Evolutionary conservation across 2,329 filamentous ascomycete genomes (phyloP), one percentile per base, ranked within the genome.

Genomic region (Neoscytalidium dimidiatum): DNA sequence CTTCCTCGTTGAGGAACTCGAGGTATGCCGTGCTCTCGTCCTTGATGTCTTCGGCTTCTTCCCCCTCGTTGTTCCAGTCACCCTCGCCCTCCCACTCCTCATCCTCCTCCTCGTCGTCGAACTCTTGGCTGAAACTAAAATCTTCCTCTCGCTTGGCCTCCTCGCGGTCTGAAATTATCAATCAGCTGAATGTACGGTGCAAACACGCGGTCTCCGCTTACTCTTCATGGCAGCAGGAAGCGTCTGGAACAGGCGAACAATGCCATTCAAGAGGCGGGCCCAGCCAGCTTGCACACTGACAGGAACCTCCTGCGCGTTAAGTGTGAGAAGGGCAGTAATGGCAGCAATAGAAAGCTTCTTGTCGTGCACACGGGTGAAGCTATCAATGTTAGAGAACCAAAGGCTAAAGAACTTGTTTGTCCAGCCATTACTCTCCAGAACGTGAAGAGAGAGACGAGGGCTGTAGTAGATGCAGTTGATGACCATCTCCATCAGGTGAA

Each of bases 401-500:
- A 96, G 82, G 79, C 92, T 97, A 83, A 99, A 99, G 82, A 99
- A 99, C 75, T 96, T 96, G 81, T 98, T 98, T 6, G 95, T 98
- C 94, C 94, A 97, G 67, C 88, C 90, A 73, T 96, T 94, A 62
- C 85, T 81, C 81, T 99, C 95, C n/a, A 99, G 85, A 41, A 97
- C 88, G 67, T 93, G 90, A 23, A 99, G 85, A 26, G 93, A 86
- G 66, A 97, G 84, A 49, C 90, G 80, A 1, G 95, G 94, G 81
- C 97, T 97, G 84, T 99, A 99, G 84, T 98, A 96, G 72, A 98
- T 93, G 64, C 92, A 89, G 79, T 98, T 98, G 83, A 99, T 97
- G 66, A 99, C 89, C 89, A 99, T 96, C 81, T 99, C 95, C 91
- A 99, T 96, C 49, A 99, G 82, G 77, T 99, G 94, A 63, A 98